Evolutionary conservation across 73 alveolate species (phyloP).

Genomic region (Paramecium caudatum): DNA sequence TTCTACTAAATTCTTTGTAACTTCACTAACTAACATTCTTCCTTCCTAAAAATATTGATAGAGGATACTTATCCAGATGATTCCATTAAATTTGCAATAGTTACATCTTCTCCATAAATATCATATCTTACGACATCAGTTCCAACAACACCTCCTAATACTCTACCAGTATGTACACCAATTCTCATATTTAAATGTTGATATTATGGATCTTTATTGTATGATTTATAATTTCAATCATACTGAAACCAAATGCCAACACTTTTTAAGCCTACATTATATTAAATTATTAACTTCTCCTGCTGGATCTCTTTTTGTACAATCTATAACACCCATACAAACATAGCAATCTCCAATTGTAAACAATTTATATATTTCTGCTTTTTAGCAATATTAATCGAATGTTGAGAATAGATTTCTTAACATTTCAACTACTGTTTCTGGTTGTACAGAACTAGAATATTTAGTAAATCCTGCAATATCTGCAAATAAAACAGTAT

Average conservation of each 20-base stretch:
- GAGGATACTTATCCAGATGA: constrained; percentile 80
- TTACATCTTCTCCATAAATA: constrained; percentile 97
- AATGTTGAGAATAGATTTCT: constrained; percentile 92
- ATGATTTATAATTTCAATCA: constrained; percentile 93
- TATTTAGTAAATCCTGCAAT: constrained; percentile 91
- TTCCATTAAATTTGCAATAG: constrained; percentile 98
- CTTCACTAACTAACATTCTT: constrained; percentile 91
- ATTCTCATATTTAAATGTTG: constrained; percentile 89
- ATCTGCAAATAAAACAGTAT: constrained; percentile 96
- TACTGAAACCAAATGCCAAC: constrained; percentile 84
- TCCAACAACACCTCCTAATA: constrained; percentile 92
- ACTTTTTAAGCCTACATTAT: not conserved
- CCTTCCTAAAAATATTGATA: constrained; percentile 80
- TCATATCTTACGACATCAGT: constrained; percentile 97
- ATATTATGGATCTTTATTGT: constrained; percentile 82
- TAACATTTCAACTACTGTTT: constrained; percentile 92
- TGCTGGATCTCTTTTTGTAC: constrained; percentile 91
- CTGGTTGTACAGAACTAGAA: constrained; percentile 85
- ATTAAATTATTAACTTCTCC: constrained; percentile 87
- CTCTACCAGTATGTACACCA: constrained; percentile 91
- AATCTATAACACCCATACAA: constrained; percentile 95
- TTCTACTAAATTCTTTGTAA: constrained; percentile 84
- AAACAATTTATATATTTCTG: constrained; percentile 95
- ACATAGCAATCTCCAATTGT: constrained; percentile 99
- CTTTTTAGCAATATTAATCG: constrained; percentile 93